Percentiles rank a stretch among this genome's conserved stretches.
These are phyloP conservation scores for Phyllosticta citriasiana DNA, from an alignment of 2,329 filamentous ascomycete species.

Conservation along the genomic window DNA sequence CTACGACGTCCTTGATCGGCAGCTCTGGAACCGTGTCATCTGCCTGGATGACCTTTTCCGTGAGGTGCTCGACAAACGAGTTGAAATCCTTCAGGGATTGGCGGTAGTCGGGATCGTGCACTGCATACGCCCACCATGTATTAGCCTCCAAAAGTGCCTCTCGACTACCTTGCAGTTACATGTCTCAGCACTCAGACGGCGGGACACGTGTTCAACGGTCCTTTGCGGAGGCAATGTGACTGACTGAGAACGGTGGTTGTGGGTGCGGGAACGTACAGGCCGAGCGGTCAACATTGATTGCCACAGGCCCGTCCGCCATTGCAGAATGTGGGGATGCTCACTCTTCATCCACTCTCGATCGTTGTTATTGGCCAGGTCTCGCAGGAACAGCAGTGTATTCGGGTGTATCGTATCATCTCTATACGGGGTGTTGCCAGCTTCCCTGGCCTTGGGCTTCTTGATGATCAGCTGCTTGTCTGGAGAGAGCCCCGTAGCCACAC, in stretches of 20 bases:
- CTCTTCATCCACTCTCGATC: slow-evolving; percentile 54
- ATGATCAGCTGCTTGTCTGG: slow-evolving; percentile 53
- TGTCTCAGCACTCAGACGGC: neutral
- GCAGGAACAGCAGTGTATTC: slow-evolving; percentile 52
- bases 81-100: slow-evolving; percentile 72
- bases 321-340: slow-evolving; percentile 24
- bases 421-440: slow-evolving; percentile 49
- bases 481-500: slow-evolving; percentile 44
- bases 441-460: slow-evolving; percentile 52
- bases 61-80: slow-evolving; percentile 63
- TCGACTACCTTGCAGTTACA: neutral
- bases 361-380: slow-evolving; percentile 50
- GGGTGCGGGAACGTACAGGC: neutral
- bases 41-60: slow-evolving; percentile 56
- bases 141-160: slow-evolving; percentile 1
- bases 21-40: slow-evolving; percentile 81
- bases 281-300: neutral
- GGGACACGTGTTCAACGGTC: slow-evolving; percentile 9
- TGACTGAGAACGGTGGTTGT: neutral
- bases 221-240: neutral
- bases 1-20: slow-evolving; percentile 69
- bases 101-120: slow-evolving; percentile 70
- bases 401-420: slow-evolving; percentile 49
- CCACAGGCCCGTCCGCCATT: neutral
- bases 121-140: slow-evolving; percentile 33